Evolutionary conservation across 2,329 filamentous ascomycete species (phyloP), one percentile per base, ranked within the genome.

Genomic region (Epichloe festucae): DNA sequence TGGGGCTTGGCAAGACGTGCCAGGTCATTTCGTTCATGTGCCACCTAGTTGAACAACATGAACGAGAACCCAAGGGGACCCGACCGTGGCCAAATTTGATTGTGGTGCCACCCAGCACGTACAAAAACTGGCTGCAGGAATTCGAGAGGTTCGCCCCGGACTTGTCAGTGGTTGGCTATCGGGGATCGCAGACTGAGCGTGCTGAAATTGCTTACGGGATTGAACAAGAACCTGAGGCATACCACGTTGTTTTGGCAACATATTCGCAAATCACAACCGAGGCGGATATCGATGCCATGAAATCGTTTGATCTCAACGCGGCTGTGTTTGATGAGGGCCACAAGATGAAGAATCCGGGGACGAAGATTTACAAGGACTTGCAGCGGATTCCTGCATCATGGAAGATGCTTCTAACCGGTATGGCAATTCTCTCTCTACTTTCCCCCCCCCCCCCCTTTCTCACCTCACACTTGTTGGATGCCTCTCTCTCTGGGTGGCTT

Each of bases 1-100:
- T 98, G 93, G 93, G 87, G 49, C 73, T 91, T 41, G 93, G 93
- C 45, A 98, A 98, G 73, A 98, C 93, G 0, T 96, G 89, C 60
- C 91, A 98, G 62, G 89, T 97, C 55, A 95, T 98, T 58, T 83
- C 89, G 0, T 89, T 98, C 60, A 76, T 98, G 45, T 86, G 89
- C 15, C 84, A 95, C 60, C 73, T 98, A 27, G 81, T 87, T 15
- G 81, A 89, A 62, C 79, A 79, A 34, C 80, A 74, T 54, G 62
- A 73, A 36, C 60, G 62, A 5, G 55, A 59, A 3, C 55, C 54
- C 4, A 49, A 46, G 12, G 55, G 57, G 3, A 55, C 55, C 5
- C 56, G 75, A 71, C 63, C 80, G 62, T 72, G 89, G 87, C 61
- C 89, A 72, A 71, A 95, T 63, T 71, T 98, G 38, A 79, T 98